Conservation (phyloP, 805 yeast genomes). For the Candida wancherniae region DNA sequence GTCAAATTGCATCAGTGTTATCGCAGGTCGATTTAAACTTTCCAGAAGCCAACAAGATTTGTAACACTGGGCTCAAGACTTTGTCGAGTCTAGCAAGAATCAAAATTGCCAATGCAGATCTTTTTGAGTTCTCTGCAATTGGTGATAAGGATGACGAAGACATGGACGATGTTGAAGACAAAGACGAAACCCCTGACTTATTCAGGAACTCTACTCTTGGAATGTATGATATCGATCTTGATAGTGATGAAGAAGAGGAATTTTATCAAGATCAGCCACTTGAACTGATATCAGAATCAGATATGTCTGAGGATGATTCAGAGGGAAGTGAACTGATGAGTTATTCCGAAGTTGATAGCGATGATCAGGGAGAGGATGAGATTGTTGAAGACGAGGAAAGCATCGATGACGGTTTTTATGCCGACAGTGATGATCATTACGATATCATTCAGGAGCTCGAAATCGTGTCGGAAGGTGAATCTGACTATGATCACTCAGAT, state of each 20-base stretch:
- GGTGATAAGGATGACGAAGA: slow-evolving; percentile 49
- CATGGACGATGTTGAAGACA: slow-evolving; percentile 48
- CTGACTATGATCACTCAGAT: slow-evolving; percentile 31
- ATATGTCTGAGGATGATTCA: slow-evolving; percentile 21
- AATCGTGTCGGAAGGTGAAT: slow-evolving; percentile 25
- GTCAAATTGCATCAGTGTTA: slow-evolving; percentile 53
- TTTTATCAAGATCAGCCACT: slow-evolving; percentile 31
- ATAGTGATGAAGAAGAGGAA: slow-evolving; percentile 57
- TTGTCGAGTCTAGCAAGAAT: slow-evolving; percentile 53
- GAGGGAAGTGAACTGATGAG: slow-evolving; percentile 21
- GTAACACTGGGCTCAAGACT: slow-evolving; percentile 57
- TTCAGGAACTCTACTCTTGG: slow-evolving; percentile 87
- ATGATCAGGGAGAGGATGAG: slow-evolving; percentile 20
- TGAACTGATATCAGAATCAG: slow-evolving; percentile 37
- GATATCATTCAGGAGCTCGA: slow-evolving; percentile 34
- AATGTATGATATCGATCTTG: slow-evolving; percentile 83
- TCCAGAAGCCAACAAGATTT: slow-evolving; percentile 57
- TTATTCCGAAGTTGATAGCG: slow-evolving; percentile 25
- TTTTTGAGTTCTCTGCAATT: slow-evolving; percentile 46
- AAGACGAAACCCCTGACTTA: slow-evolving; percentile 77
- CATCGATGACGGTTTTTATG: slow-evolving; percentile 19
- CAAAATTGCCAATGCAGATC: slow-evolving; percentile 51
- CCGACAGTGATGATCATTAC: slow-evolving; percentile 27
- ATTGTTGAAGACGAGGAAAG: slow-evolving; percentile 17
- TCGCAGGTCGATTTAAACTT: slow-evolving; percentile 69